These are phyloP conservation scores for Ophiostoma sp. DNA, from an alignment of 2,329 filamentous ascomycete genomes.

Conservation along the genomic window DNA sequence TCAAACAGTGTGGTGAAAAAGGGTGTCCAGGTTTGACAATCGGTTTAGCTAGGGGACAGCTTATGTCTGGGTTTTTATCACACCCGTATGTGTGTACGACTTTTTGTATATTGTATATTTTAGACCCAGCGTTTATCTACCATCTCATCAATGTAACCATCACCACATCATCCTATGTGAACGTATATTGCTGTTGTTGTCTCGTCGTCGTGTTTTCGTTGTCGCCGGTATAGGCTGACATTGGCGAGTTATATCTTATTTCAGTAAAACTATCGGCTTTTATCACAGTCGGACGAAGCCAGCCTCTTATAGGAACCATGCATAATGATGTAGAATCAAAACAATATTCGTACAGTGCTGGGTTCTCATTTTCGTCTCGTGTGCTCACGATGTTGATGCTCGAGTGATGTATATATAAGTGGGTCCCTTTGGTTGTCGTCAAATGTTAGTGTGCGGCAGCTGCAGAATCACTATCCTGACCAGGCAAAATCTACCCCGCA, in stretches of 20 bases:
- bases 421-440: background rate
- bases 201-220: no score
- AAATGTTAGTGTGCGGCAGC: background rate
- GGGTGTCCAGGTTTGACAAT: background rate
- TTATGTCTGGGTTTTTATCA: background rate
- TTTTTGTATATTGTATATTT: constrained; percentile 12
- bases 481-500: constrained; percentile 13
- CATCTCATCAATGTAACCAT: background rate
- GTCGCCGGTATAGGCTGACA: no score
- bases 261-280: no score
- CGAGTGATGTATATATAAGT: background rate
- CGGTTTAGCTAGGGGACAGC: background rate
- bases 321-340: no score
- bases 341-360: no score
- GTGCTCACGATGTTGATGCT: background rate
- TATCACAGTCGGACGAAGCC: no score
- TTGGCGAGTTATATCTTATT: no score
- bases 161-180: background rate
- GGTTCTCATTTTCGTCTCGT: no score
- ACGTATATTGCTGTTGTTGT: no score
- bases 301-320: no score
- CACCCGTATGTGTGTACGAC: background rate
- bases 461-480: background rate
- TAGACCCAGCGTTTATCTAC: constrained; percentile 2
- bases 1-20: background rate